Conservation (phyloP, 768 basidiomycete genomes). For the Agrocybe chaxingu region DNA sequence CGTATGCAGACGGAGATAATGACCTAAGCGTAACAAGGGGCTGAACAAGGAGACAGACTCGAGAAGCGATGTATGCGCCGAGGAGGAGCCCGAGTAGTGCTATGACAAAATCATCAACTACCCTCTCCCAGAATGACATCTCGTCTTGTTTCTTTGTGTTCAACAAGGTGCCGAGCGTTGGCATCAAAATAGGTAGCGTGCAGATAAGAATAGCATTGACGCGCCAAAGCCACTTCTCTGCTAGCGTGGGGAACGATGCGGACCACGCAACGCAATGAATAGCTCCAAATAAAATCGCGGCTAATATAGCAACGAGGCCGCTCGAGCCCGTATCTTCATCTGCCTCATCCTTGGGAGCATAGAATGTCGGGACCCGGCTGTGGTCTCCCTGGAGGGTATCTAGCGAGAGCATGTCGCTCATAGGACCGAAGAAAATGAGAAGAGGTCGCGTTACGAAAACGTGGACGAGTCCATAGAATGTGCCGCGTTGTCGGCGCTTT, state of each 20-base stretch:
- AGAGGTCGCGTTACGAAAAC: background rate
- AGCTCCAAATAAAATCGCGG: conserved; percentile 13
- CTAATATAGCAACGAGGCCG: background rate
- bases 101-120: background rate
- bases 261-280: conserved; percentile 19
- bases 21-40: conserved; percentile 3
- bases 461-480: too few relatives aligned
- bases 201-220: conserved; percentile 12
- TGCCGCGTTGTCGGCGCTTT: too few relatives aligned
- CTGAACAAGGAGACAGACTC: conserved; percentile 2
- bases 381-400: background rate
- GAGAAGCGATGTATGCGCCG: background rate
- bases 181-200: conserved; percentile 4
- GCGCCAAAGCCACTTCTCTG: conserved; percentile 20
- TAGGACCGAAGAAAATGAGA: background rate
- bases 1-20: conserved; percentile 4
- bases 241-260: conserved; percentile 15
- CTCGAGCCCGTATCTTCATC: background rate
- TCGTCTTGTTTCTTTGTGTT: background rate
- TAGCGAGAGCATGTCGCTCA: background rate
- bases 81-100: background rate
- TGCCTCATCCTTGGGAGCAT: background rate
- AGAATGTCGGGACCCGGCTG: conserved; percentile 2
- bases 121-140: background rate
- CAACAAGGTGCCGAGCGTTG: background rate